Conservation (phyloP, 2,329 filamentous ascomycete genomes). For the Neurospora sp. region DNA sequence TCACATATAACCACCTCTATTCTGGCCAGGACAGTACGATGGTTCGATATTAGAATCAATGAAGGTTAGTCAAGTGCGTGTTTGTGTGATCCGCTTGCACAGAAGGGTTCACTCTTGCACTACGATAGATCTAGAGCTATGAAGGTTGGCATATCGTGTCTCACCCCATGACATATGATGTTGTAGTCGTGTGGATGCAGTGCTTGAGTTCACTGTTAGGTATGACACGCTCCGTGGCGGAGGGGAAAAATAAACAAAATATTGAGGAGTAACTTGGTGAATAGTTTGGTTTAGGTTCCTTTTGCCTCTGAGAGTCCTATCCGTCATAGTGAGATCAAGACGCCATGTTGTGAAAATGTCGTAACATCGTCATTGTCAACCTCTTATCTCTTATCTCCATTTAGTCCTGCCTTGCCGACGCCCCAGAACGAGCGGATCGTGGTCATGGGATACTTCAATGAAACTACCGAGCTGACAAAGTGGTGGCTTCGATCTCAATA, state of each 20-base stretch:
- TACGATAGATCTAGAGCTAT: not conserved
- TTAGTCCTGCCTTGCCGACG: not conserved
- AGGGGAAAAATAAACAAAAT: not conserved
- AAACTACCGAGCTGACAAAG: not conserved
- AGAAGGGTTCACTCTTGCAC: not conserved
- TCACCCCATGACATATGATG: not conserved
- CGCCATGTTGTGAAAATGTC: not conserved
- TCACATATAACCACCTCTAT: not conserved
- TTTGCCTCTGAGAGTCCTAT: not conserved
- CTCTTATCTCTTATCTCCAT: not conserved
- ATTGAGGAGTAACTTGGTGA: not conserved
- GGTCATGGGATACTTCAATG: not conserved
- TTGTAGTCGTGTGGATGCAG: not conserved
- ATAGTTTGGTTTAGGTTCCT: not conserved
- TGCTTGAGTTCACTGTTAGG: not conserved
- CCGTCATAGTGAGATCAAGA: not conserved
- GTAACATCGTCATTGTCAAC: not conserved
- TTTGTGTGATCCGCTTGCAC: not conserved
- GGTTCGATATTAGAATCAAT: not conserved
- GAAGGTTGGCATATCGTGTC: not conserved
- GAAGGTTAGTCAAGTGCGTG: not conserved
- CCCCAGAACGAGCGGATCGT: not conserved
- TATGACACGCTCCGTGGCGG: not conserved
- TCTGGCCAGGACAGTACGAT: not conserved
- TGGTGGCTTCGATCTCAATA: not conserved